Percentiles rank a stretch among this genome's conserved stretches.
Conservation (phyloP, 192 early-diverging fungal species). For the Podila horticola region DNA sequence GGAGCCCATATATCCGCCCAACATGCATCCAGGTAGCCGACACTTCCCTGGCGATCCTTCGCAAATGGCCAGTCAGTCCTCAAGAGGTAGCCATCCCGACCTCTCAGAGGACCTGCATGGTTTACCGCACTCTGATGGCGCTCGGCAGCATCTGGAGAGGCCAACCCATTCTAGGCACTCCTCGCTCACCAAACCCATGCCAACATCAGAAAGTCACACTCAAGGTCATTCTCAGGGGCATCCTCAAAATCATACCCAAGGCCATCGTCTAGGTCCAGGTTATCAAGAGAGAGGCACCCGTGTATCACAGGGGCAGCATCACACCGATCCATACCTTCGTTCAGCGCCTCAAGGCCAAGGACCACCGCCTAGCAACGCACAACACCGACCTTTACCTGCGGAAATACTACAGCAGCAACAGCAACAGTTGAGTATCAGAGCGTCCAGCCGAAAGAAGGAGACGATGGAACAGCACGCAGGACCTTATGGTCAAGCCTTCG, state of each 20-base stretch:
- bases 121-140: background rate
- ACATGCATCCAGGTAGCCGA: background rate
- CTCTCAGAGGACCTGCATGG: background rate
- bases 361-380: conserved; percentile 1
- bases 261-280: background rate
- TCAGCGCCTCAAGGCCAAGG: background rate
- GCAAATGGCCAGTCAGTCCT: background rate
- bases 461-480: conserved; percentile 24
- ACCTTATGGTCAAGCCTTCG: background rate
- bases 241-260: background rate
- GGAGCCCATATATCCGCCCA: background rate
- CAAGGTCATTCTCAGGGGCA: conserved; percentile 6
- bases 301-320: too few relatives aligned
- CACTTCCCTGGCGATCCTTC: background rate
- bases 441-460: conserved; percentile 14
- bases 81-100: background rate
- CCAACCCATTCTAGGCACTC: conserved; percentile 43
- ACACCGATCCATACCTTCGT: background rate
- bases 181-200: conserved; percentile 20
- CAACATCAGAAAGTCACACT: background rate
- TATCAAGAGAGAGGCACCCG: background rate
- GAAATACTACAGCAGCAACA: conserved; percentile 18
- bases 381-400: conserved; percentile 2
- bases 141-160: conserved; percentile 17
- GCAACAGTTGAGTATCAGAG: conserved; percentile 2